These are phyloP conservation scores for Sistotremastrum niveocremeum DNA, from an alignment of 768 basidiomycete species.

Conservation along the genomic window DNA sequence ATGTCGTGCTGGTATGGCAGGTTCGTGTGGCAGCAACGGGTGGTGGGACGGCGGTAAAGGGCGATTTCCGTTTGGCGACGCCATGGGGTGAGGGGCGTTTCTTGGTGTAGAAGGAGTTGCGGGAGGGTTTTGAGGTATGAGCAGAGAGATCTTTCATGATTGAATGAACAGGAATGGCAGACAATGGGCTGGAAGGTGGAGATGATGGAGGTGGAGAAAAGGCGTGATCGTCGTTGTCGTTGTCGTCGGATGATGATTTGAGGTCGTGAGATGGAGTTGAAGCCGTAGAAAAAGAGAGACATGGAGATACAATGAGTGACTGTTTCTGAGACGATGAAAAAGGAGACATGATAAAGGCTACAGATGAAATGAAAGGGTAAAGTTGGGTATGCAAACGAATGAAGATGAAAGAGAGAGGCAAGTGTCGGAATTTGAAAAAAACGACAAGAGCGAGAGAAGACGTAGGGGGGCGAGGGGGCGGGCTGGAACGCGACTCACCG, in stretches of 20 bases:
- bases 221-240: slow-evolving; percentile 11
- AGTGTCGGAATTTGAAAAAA: slow-evolving; percentile 3
- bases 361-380: slow-evolving; percentile 1
- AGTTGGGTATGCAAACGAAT: slow-evolving; percentile 1
- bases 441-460: slow-evolving; percentile 2
- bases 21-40: slow-evolving; percentile 42
- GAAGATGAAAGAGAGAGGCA: slow-evolving; percentile 4
- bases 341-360: slow-evolving; percentile 4
- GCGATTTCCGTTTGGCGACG: slow-evolving; percentile 36
- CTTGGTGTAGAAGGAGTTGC: slow-evolving; percentile 63
- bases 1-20: slow-evolving; percentile 49
- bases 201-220: slow-evolving; percentile 29
- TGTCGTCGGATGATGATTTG: slow-evolving; percentile 1
- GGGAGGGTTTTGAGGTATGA: slow-evolving; percentile 43
- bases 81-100: slow-evolving; percentile 78
- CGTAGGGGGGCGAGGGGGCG: background rate
- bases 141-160: slow-evolving; percentile 66
- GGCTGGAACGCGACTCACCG: slow-evolving; percentile 19
- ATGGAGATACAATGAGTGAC: slow-evolving; percentile 14
- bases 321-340: slow-evolving; percentile 8
- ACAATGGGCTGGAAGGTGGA: slow-evolving; percentile 28
- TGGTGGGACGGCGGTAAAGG: slow-evolving; percentile 32
- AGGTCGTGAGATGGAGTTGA: slow-evolving; percentile 11
- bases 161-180: slow-evolving; percentile 16
- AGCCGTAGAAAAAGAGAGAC: slow-evolving; percentile 13